Percentiles rank a stretch among this genome's conserved stretches.
phyloP scores from a whole-genome alignment of 2,329 filamentous ascomycete genomes.

The Penicillium brasilianum region DNA sequence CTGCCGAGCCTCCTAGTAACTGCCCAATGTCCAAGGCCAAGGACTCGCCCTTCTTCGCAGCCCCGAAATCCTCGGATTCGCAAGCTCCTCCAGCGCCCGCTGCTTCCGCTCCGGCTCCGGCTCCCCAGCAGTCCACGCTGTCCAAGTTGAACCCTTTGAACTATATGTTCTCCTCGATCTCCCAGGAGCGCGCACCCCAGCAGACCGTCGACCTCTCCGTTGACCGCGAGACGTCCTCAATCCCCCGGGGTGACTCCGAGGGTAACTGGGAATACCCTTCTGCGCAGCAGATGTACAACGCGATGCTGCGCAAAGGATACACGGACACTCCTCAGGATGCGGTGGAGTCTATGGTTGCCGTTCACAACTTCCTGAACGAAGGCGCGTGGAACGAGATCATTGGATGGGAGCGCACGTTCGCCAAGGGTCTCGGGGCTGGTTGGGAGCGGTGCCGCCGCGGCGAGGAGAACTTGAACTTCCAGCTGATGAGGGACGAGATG shows the following conservation, averaged over 20 bases:
- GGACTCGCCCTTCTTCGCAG: conserved; percentile 53
- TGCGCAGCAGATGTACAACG: conserved; percentile 99
- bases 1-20: conserved; percentile 37
- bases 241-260: conserved; percentile 77
- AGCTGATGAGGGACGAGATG: conserved; percentile 59
- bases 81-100: conserved; percentile 40
- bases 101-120: conserved; percentile 11
- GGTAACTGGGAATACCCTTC: conserved; percentile 97
- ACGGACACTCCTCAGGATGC: conserved; percentile 91
- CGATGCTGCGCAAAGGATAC: conserved; percentile 92
- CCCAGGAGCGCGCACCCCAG: conserved; percentile 74
- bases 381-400: conserved; percentile 96
- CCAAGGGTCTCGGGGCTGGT: conserved; percentile 70
- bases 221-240: conserved; percentile 81
- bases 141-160: conserved; percentile 81
- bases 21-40: conserved; percentile 56
- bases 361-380: conserved; percentile 98
- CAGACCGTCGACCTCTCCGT: conserved; percentile 78
- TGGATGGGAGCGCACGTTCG: conserved; percentile 89
- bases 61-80: conserved; percentile 39
- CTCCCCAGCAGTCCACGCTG: conserved; percentile 54
- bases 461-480: conserved; percentile 66
- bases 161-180: conserved; percentile 90
- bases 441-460: conserved; percentile 77
- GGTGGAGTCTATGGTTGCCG: conserved; percentile 94